These are phyloP conservation scores for Anthoceros angustus DNA, from an alignment of 225 moss, liverwort and hornwort species.

Conservation along the genomic window DNA sequence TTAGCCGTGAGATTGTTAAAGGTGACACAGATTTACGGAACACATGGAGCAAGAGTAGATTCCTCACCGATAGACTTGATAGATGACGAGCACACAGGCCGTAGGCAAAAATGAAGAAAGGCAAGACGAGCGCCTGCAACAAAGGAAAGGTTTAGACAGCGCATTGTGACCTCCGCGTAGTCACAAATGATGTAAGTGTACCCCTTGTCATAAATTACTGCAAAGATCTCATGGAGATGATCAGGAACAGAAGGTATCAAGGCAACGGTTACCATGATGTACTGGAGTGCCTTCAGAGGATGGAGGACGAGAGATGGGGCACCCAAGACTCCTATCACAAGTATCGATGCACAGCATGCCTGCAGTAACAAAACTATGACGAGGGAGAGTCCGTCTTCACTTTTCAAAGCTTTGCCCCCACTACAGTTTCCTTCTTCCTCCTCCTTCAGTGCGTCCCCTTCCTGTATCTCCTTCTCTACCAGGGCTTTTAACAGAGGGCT, in stretches of 20 bases:
- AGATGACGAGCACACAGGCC: background rate
- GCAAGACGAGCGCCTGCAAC: background rate
- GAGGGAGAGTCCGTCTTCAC: background rate
- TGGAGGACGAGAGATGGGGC: background rate
- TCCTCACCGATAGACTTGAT: background rate
- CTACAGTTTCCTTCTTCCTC: background rate
- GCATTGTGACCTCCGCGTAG: no score
- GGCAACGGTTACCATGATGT: background rate
- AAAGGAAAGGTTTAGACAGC: no score
- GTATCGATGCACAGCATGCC: background rate
- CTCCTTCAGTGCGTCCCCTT: background rate
- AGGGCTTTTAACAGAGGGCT: no score
- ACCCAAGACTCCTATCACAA: background rate
- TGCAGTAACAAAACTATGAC: background rate
- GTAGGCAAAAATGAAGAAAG: background rate
- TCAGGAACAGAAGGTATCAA: no score
- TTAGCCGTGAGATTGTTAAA: background rate
- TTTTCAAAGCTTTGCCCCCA: background rate
- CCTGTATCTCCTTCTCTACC: no score
- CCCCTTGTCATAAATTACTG: no score
- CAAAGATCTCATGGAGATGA: no score
- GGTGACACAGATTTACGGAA: no score
- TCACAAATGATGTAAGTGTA: no score
- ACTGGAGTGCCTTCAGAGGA: background rate
- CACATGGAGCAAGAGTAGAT: background rate